These are phyloP conservation scores for Magnolia sinica DNA, from an alignment of 164 flowering plant species.

Conservation along the genomic window DNA sequence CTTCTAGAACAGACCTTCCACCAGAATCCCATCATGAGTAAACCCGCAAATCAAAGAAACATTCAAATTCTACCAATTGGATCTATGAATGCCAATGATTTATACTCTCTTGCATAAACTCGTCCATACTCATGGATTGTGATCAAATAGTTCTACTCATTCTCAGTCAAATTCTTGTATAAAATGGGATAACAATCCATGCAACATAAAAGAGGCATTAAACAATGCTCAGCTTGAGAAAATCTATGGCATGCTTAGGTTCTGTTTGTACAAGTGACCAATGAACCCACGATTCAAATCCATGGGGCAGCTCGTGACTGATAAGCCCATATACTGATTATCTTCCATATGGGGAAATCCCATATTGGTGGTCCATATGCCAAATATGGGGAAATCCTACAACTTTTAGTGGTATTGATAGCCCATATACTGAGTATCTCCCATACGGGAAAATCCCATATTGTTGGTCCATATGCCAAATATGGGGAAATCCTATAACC, in stretches of 20 bases:
- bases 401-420: no score
- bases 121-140: background rate
- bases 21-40: conserved; percentile 73
- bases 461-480: no score
- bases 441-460: no score
- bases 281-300: background rate
- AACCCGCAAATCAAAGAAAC: conserved; percentile 44
- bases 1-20: conserved; percentile 78
- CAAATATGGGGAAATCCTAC: no score
- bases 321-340: no score
- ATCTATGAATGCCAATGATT: background rate
- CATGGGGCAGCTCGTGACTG: background rate
- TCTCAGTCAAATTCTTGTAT: background rate
- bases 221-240: no score
- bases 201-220: background rate
- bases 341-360: no score
- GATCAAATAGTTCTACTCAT: background rate
- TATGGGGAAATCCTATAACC: no score
- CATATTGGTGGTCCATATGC: no score
- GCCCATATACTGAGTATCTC: no score
- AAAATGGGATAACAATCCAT: background rate
- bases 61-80: background rate
- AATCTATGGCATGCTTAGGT: background rate
- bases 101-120: background rate
- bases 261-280: background rate